phyloP scores from a whole-genome alignment of 495 filamentous ascomycete species.

The Mycothermus thermophilus region DNA sequence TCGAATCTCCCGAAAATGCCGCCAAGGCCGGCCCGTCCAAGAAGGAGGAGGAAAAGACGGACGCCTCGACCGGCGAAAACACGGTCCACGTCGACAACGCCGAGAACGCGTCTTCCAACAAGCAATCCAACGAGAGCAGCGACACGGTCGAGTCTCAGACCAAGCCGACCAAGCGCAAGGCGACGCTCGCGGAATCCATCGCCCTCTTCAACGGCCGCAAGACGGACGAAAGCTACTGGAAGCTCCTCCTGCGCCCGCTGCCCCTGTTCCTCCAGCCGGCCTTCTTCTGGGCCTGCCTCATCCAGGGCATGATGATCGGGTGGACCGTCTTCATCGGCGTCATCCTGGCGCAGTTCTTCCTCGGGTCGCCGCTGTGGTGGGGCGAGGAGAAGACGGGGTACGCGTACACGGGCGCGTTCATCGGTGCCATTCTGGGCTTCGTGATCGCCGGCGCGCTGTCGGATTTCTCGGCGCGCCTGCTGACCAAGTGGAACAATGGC shows the following conservation, averaged over 20 bases:
- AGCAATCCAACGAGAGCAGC: background rate
- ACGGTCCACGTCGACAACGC: background rate
- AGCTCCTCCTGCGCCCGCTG: constrained; percentile 49
- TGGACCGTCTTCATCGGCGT: constrained; percentile 94
- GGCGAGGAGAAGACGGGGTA: constrained; percentile 73
- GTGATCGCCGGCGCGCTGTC: constrained; percentile 55
- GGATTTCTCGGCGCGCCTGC: constrained; percentile 53
- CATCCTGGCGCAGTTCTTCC: constrained; percentile 68
- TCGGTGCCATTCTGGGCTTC: constrained; percentile 71
- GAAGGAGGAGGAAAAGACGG: background rate
- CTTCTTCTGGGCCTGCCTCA: constrained; percentile 79
- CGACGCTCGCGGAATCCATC: constrained; percentile 42
- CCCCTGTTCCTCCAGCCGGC: constrained; percentile 64
- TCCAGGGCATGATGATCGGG: constrained; percentile 81
- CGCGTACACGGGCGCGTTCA: constrained; percentile 74
- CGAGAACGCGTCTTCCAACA: background rate
- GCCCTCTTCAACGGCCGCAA: constrained; percentile 70
- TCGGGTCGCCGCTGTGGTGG: constrained; percentile 69
- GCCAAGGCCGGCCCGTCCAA: too few relatives aligned
- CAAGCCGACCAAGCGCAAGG: constrained; percentile 22
- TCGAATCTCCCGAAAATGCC: background rate
- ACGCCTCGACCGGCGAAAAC: background rate
- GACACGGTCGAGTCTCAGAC: background rate
- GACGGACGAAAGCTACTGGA: constrained; percentile 46
- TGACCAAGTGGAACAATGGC: constrained; percentile 64